These are phyloP conservation scores for Clohesyomyces aquaticus DNA, from an alignment of 495 filamentous ascomycete species.

Conservation along the genomic window DNA sequence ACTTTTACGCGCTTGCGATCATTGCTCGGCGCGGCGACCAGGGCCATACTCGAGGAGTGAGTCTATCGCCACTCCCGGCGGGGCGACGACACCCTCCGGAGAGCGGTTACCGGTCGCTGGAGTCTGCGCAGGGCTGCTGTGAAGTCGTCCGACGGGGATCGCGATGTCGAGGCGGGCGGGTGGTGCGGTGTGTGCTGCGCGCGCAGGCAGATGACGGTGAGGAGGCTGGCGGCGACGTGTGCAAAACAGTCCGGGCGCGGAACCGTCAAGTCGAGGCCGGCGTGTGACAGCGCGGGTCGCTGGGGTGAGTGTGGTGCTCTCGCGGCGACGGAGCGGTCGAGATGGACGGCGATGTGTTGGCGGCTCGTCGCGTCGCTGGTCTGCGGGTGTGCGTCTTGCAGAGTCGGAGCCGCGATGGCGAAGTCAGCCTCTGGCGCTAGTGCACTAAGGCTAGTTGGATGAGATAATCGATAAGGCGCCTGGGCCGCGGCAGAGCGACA, in stretches of 20 bases:
- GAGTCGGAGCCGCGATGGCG: constrained; percentile 25
- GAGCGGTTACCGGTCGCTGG: constrained; percentile 29
- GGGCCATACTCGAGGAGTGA: constrained; percentile 67
- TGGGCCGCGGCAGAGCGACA: constrained; percentile 9
- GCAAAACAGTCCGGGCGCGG: constrained; percentile 6
- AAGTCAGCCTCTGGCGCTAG: constrained; percentile 24
- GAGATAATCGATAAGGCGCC: constrained; percentile 38
- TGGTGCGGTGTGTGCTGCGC: constrained; percentile 20
- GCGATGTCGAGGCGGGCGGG: constrained; percentile 8
- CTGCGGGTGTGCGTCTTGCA: constrained; percentile 23
- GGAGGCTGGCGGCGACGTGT: constrained; percentile 24
- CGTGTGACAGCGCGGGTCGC: constrained; percentile 7
- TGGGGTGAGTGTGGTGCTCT: background rate
- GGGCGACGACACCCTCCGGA: constrained; percentile 40
- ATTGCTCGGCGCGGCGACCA: constrained; percentile 76
- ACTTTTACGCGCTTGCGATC: constrained; percentile 98
- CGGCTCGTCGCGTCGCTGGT: constrained; percentile 14
- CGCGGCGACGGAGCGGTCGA: constrained; percentile 1
- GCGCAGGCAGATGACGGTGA: constrained; percentile 27
- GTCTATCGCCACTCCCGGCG: constrained; percentile 42
- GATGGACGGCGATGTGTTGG: constrained; percentile 18
- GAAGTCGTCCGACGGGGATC: background rate
- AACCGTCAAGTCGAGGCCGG: constrained; percentile 2
- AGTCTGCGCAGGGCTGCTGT: constrained; percentile 12
- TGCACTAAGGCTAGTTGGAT: constrained; percentile 26